Conservation (phyloP, 495 filamentous ascomycete genomes). For the Xylaria acuta region DNA sequence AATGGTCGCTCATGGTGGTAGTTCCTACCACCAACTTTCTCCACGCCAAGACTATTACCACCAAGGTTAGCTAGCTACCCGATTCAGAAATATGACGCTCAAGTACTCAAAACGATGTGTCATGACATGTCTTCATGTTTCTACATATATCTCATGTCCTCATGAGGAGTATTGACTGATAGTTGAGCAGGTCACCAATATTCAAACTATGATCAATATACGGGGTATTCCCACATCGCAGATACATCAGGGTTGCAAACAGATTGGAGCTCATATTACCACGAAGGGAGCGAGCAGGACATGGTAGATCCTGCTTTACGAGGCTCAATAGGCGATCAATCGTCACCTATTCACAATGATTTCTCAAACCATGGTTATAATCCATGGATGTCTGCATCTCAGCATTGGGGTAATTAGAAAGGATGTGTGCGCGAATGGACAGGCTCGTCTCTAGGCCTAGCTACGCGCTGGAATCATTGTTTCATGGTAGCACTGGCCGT, state of each 20-base stretch:
- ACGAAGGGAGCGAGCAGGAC: constrained; percentile 34
- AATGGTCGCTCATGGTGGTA: constrained; percentile 32
- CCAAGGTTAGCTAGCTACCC: constrained; percentile 38
- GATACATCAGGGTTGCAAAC: constrained; percentile 33
- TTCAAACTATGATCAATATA: constrained; percentile 38
- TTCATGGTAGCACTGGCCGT: constrained; percentile 17
- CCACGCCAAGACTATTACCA: constrained; percentile 38
- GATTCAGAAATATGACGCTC: background rate
- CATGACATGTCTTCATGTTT: background rate
- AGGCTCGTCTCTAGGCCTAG: background rate
- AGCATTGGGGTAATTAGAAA: constrained; percentile 41
- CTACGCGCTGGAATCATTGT: constrained; percentile 9
- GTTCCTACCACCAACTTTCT: constrained; percentile 36
- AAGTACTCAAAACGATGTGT: background rate
- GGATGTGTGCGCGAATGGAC: constrained; percentile 5
- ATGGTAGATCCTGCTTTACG: constrained; percentile 41
- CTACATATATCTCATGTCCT: background rate
- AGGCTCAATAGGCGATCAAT: constrained; percentile 37
- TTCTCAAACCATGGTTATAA: constrained; percentile 36
- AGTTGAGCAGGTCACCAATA: constrained; percentile 36
- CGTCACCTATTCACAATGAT: constrained; percentile 37
- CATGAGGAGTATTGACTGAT: constrained; percentile 28
- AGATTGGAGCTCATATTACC: constrained; percentile 36
- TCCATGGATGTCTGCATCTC: constrained; percentile 39
- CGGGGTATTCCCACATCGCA: constrained; percentile 32